Percentiles rank a stretch among this genome's conserved stretches.
These are phyloP conservation scores for Mortierella sp. DNA, from an alignment of 371 early-diverging fungal genomes.

Conservation along the genomic window DNA sequence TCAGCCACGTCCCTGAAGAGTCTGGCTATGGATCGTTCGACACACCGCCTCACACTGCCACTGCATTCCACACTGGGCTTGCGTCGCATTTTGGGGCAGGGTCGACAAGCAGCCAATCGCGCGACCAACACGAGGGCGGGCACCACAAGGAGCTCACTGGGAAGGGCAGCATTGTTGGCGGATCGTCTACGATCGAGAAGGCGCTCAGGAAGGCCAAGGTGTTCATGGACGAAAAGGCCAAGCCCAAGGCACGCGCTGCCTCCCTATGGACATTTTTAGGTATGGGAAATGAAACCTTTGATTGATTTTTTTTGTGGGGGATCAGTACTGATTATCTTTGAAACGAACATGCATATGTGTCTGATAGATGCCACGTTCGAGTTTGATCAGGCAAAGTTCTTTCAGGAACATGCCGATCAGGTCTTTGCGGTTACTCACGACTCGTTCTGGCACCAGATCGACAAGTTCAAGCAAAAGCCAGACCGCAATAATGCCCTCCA, in stretches of 20 bases:
- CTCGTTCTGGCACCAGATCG: conserved; percentile 76
- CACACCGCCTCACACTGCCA: conserved; percentile 39
- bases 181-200: conserved; percentile 62
- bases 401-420: conserved; percentile 82
- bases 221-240: conserved; percentile 85
- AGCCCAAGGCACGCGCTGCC: conserved; percentile 77
- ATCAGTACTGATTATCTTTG: neutral
- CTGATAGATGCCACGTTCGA: conserved; percentile 75
- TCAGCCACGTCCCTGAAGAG: conserved; percentile 33
- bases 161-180: conserved; percentile 31
- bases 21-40: conserved; percentile 30
- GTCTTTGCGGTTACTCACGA: conserved; percentile 80
- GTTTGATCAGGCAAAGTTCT: conserved; percentile 83
- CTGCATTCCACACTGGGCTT: conserved; percentile 50
- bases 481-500: conserved; percentile 39
- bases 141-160: conserved; percentile 23
- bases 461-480: conserved; percentile 78
- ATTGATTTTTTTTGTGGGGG: neutral
- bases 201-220: conserved; percentile 78
- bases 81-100: conserved; percentile 43
- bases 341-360: neutral
- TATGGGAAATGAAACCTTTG: conserved; percentile 26
- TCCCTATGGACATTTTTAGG: conserved; percentile 82
- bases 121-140: conserved; percentile 26
- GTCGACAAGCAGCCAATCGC: conserved; percentile 22